These are phyloP conservation scores for Microbotryum lychnidis-dioicae DNA, from an alignment of 1,284 basidiomycete species.

Conservation along the genomic window DNA sequence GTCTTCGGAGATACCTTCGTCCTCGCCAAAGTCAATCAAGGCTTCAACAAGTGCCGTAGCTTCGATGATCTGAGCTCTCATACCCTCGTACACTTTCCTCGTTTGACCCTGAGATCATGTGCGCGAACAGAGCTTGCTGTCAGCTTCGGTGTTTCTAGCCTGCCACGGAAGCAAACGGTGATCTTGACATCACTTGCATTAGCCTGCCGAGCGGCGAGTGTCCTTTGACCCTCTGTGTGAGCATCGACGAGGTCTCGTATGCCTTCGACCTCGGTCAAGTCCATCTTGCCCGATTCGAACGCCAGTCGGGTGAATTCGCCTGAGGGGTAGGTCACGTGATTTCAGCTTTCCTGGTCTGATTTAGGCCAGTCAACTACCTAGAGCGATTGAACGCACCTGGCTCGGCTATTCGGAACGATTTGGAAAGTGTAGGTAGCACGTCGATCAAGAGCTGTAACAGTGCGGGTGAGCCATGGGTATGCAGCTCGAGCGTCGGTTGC, in stretches of 20 bases:
- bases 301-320: conserved; percentile 83
- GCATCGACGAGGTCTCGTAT: conserved; percentile 73
- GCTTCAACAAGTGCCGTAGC: conserved; percentile 73
- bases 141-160: not conserved
- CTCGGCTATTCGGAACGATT: conserved; percentile 59
- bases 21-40: conserved; percentile 82
- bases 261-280: conserved; percentile 76
- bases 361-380: not conserved
- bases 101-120: conserved; percentile 50
- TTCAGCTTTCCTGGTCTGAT: not conserved
- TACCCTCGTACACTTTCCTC: conserved; percentile 52
- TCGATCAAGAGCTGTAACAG: conserved; percentile 60
- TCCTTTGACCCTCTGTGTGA: conserved; percentile 71
- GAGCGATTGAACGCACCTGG: conserved; percentile 29
- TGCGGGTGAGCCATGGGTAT: conserved; percentile 78
- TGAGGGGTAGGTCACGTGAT: not conserved
- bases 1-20: conserved; percentile 72
- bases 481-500: conserved; percentile 73
- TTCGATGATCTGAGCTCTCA: conserved; percentile 58
- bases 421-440: conserved; percentile 53
- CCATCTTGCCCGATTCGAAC: conserved; percentile 65
- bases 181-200: conserved; percentile 45
- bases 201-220: conserved; percentile 59
- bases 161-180: not conserved
- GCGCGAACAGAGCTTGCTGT: not conserved